These are phyloP conservation scores for Acanthamoeba triangularis DNA, from an alignment of 208 protist genomes.

Conservation along the genomic window DNA sequence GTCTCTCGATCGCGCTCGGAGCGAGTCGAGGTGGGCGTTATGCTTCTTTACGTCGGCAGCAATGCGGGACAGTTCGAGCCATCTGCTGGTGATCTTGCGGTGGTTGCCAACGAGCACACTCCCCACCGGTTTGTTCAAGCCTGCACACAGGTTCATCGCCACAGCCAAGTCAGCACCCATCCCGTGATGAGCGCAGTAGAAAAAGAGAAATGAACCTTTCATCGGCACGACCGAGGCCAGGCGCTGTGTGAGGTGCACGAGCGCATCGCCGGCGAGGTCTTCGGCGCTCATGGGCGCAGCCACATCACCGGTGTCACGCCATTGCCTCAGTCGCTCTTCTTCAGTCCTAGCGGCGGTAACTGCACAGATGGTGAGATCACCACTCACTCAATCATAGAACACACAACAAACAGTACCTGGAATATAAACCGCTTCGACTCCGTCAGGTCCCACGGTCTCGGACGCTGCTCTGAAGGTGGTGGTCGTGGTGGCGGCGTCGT, in stretches of 20 bases:
- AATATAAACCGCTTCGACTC: neutral
- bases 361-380: neutral
- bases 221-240: slow-evolving; percentile 21
- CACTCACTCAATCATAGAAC: too few species aligned
- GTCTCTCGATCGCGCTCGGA: neutral
- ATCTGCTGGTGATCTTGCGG: neutral
- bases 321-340: neutral
- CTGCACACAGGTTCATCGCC: neutral
- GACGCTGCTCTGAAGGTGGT: neutral
- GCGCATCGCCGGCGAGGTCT: slow-evolving; percentile 14
- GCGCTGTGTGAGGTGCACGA: slow-evolving; percentile 18
- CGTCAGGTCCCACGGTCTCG: neutral
- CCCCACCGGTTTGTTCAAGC: slow-evolving; percentile 12
- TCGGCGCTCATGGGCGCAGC: neutral
- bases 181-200: neutral
- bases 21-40: slow-evolving; percentile 15
- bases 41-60: slow-evolving; percentile 52
- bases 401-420: neutral
- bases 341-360: neutral
- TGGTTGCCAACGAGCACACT: slow-evolving; percentile 36
- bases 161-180: neutral
- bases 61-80: slow-evolving; percentile 47
- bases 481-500: neutral
- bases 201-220: neutral
- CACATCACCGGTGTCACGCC: slow-evolving; percentile 4